phyloP scores from a whole-genome alignment of 352 stramenopile genomes.

The Pseudoperonospora humuli region DNA sequence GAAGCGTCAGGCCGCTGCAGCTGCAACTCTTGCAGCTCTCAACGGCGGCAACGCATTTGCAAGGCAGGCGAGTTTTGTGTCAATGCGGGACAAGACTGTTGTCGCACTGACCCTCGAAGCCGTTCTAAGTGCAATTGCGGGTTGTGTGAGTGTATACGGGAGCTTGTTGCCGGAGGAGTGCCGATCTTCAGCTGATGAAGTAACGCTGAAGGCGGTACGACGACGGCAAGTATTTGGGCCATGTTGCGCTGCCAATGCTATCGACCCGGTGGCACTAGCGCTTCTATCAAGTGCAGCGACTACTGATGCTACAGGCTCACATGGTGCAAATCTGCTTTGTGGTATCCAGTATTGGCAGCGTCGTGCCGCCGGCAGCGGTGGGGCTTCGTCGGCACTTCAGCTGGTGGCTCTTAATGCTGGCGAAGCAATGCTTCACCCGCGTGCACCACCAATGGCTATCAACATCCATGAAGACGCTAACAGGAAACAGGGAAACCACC shows the following conservation, averaged over 20 bases:
- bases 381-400: conserved; percentile 28
- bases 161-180: conserved; percentile 38
- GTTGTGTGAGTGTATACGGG: conserved; percentile 53
- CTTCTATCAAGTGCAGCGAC: conserved; percentile 49
- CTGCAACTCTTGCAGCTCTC: conserved; percentile 33
- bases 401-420: conserved; percentile 51
- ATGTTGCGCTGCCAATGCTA: conserved; percentile 12
- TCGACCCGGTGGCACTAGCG: conserved; percentile 40
- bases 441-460: conserved; percentile 58
- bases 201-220: conserved; percentile 36
- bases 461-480: conserved; percentile 27
- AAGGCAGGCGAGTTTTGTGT: conserved; percentile 37
- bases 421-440: conserved; percentile 66
- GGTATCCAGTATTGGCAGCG: conserved; percentile 53
- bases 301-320: conserved; percentile 42
- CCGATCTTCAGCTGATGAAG: conserved; percentile 37
- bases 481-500: conserved; percentile 15
- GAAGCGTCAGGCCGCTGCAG: conserved; percentile 58
- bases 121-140: conserved; percentile 42
- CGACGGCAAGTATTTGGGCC: conserved; percentile 9
- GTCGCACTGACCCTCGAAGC: conserved; percentile 39
- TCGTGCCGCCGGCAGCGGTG: conserved; percentile 11
- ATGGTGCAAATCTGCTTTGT: conserved; percentile 46
- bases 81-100: conserved; percentile 38
- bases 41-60: conserved; percentile 14